Base-by-base conservation (phyloP, 768 basidiomycete species). In the Suillus discolor region DNA sequence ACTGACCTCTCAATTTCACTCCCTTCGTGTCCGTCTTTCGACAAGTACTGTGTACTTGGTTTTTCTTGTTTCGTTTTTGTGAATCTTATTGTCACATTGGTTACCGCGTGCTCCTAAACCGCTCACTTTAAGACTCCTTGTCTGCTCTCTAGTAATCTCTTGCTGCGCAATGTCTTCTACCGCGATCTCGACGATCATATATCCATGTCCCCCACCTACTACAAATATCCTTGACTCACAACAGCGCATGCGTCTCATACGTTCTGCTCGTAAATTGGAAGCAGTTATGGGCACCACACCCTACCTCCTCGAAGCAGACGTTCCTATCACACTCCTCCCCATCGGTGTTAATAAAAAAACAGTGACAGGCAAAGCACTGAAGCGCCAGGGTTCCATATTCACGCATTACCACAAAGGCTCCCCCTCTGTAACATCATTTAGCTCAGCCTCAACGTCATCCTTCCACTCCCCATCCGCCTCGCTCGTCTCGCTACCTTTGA, bases 231-330 rank as follows among this genome's bases (percentile, higher is more conserved):
- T 80, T 38, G 65, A 74, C 28, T 63, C 75, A 0, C 68, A 73
- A 41, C 73, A 79, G 47, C 79, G 79, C 34, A 63, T 70, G 2
- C 78, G 76, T 54, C 80, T 80, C 23, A 67, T 80, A 16, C 79
- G 79, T 41, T 77, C 79, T 3, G 77, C 79, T 12, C 75, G 77
- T 65, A 80, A 80, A 61, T 69, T 80, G 31, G 76, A 73, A 45
- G 70, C 77, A 6, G 65, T 80, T 51, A 72, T 80, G 62, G 79
- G 79, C 66, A 74, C 78, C 12, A 80, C 80, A 28, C 79, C 79
- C 0, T 73, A 59, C 62, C 71, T 80, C 9, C 53, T 79, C n/a
- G 79, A 80, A 42, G 64, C 62, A 39, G 67, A 74, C 62, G 55
- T 38, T 0, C 67, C 75, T 39, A 65, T 69, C n/a, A 57, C 68